These are phyloP conservation scores for Fusarium sp. DNA, from an alignment of 2,329 filamentous ascomycete species.

Conservation along the genomic window DNA sequence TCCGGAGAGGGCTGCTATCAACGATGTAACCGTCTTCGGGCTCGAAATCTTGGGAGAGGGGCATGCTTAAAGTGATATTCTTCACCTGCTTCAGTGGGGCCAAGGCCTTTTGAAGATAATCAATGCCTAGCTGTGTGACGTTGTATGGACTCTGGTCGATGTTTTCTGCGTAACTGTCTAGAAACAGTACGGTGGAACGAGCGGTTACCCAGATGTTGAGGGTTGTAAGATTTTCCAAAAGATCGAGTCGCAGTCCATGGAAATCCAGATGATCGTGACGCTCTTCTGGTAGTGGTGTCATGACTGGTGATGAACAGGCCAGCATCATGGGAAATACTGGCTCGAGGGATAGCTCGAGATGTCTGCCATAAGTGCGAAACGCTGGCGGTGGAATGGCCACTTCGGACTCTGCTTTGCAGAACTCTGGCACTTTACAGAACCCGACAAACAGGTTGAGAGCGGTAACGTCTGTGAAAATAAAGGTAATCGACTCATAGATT, in stretches of 20 bases:
- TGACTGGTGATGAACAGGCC: not conserved
- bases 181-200: not conserved
- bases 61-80: slow-evolving; percentile 9
- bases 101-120: not conserved
- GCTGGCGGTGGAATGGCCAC: not conserved
- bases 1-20: not conserved
- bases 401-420: not conserved
- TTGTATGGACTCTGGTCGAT: slow-evolving; percentile 9
- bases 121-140: not conserved
- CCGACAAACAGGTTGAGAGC: slow-evolving; percentile 15
- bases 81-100: not conserved
- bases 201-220: slow-evolving; percentile 17
- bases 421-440: not conserved
- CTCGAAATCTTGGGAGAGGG: not conserved
- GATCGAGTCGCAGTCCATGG: slow-evolving; percentile 14
- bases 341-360: slow-evolving; percentile 8
- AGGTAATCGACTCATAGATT: slow-evolving; percentile 5
- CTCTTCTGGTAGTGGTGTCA: not conserved
- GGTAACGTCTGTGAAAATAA: slow-evolving; percentile 9
- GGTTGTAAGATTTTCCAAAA: slow-evolving; percentile 10
- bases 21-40: slow-evolving; percentile 10
- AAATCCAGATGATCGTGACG: slow-evolving; percentile 8
- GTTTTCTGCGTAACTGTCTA: not conserved
- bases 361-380: slow-evolving; percentile 8
- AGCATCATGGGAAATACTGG: slow-evolving; percentile 1